Evolutionary conservation across 2,329 filamentous ascomycete genomes (phyloP).

Genomic region (Westerdykella aurantiaca): DNA sequence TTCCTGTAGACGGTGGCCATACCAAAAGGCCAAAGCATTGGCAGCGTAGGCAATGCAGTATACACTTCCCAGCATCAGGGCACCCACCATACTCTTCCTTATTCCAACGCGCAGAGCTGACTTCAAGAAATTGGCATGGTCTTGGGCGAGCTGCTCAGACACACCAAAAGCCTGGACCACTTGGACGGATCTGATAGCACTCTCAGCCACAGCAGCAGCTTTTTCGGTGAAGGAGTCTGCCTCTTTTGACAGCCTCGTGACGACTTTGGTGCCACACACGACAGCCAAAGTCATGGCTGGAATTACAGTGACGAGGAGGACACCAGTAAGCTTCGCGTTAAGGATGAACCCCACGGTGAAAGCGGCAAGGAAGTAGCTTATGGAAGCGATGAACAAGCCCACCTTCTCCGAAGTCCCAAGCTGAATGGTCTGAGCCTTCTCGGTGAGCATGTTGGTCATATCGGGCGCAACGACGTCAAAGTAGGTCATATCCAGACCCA

Average conservation of each 20-base stretch:
- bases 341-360: slow-evolving; percentile 44
- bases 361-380: slow-evolving; percentile 43
- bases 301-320: slow-evolving; percentile 44
- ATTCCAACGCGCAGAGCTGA: slow-evolving; percentile 34
- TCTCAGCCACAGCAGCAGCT: slow-evolving; percentile 42
- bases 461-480: slow-evolving; percentile 48
- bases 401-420: slow-evolving; percentile 45
- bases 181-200: slow-evolving; percentile 42
- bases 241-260: slow-evolving; percentile 38
- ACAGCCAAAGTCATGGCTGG: slow-evolving; percentile 45
- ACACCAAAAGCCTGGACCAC: slow-evolving; percentile 47
- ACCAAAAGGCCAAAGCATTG: slow-evolving; percentile 44
- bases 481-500: slow-evolving; percentile 49
- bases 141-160: slow-evolving; percentile 35
- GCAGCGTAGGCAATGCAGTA: slow-evolving; percentile 44
- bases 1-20: slow-evolving; percentile 34
- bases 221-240: slow-evolving; percentile 37
- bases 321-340: slow-evolving; percentile 39
- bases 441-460: slow-evolving; percentile 43
- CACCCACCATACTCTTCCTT: slow-evolving; percentile 38
- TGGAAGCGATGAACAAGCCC: slow-evolving; percentile 43
- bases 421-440: slow-evolving; percentile 44
- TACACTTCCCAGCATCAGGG: slow-evolving; percentile 39
- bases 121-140: slow-evolving; percentile 33
- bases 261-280: slow-evolving; percentile 37